Evolutionary conservation across 495 filamentous ascomycete species (phyloP), one percentile per base, ranked within the genome.

Genomic region (Talaromyces trachyspermus): DNA sequence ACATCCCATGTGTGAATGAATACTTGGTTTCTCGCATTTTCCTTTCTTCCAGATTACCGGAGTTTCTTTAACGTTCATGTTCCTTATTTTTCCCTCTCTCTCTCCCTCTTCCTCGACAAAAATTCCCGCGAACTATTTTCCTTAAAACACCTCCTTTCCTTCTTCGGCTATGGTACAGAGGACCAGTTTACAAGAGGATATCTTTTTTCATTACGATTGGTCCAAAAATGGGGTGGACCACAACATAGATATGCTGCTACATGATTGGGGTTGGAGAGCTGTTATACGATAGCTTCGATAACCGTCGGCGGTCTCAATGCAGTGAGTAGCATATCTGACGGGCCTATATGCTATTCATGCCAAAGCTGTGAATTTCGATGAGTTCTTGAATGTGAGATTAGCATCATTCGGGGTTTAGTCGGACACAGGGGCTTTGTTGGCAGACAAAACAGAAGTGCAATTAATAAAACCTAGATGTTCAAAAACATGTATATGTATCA

Each of bases 1-100:
- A 60, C 55, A 63, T 63, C 58, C 54, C 51, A 52, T 55, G 59
- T 56, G 55, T 59, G 56, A 55, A 54, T 61, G 39, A 52, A 52
- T 61, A 56, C 53, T 62, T 47, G 55, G 46, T 54, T 59, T 49
- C 53, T 40, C 42, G 37, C 44, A 51, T 55, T 57, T 26, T 49
- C 43, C 39, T 47, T 33, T 56, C 20, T 27, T 44, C 26, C 19
- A 25, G 11, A 23, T 14, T 39, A 29, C 42, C 46, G 42, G 32
- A 45, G 14, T 40, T 43, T 33, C 22, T 46, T 48, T 46, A 42
- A 46, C 20, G 42, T 48, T 27, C 37, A 37, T 52, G 37, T 27
- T 24, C 30, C 18, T 20, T 30, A 11, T 37, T 46, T 48, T 44
- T 40, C 22, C 25, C 11, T 40, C 30, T 49, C 32, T 41, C 29